These are phyloP conservation scores for Coniochaeta sp. DNA, from an alignment of 2,329 filamentous ascomycete species.

Conservation along the genomic window DNA sequence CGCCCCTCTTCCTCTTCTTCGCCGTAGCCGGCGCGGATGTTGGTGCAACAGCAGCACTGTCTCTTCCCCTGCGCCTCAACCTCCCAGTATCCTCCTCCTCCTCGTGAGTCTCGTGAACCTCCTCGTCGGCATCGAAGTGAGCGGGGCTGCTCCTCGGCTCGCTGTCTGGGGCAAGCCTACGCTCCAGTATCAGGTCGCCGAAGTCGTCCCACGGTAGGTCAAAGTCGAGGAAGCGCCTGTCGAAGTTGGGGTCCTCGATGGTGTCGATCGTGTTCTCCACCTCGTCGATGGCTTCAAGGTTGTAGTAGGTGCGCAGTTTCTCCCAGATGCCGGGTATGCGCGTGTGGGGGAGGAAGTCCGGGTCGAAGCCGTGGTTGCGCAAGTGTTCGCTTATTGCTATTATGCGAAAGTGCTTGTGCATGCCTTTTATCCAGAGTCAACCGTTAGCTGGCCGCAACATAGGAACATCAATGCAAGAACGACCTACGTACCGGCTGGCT, in stretches of 20 bases:
- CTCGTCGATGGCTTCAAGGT: constrained; percentile 79
- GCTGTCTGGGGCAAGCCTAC: constrained; percentile 35
- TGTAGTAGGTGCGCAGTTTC: constrained; percentile 78
- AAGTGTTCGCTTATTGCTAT: constrained; percentile 76
- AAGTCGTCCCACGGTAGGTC: constrained; percentile 46
- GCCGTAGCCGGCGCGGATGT: constrained; percentile 6
- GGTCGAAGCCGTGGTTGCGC: constrained; percentile 72
- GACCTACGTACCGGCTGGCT: constrained; percentile 70
- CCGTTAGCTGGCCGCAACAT: constrained; percentile 6
- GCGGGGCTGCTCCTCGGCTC: constrained; percentile 41
- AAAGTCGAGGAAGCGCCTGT: constrained; percentile 60
- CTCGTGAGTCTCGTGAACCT: neutral
- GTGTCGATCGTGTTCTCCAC: constrained; percentile 58
- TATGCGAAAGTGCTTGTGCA: constrained; percentile 93
- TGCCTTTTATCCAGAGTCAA: constrained; percentile 44
- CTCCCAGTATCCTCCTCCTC: neutral
- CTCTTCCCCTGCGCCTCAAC: neutral
- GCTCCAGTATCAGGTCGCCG: constrained; percentile 38
- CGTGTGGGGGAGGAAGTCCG: constrained; percentile 66
- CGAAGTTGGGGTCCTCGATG: constrained; percentile 48
- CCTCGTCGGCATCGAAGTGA: constrained; percentile 27
- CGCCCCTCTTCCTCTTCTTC: constrained; percentile 40
- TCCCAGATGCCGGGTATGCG: constrained; percentile 87
- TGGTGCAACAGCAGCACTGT: constrained; percentile 18
- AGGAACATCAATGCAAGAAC: neutral